Percentiles rank a stretch among this genome's conserved stretches.
Conservation (phyloP, 805 yeast genomes). For the Suhomyces emberorum region DNA sequence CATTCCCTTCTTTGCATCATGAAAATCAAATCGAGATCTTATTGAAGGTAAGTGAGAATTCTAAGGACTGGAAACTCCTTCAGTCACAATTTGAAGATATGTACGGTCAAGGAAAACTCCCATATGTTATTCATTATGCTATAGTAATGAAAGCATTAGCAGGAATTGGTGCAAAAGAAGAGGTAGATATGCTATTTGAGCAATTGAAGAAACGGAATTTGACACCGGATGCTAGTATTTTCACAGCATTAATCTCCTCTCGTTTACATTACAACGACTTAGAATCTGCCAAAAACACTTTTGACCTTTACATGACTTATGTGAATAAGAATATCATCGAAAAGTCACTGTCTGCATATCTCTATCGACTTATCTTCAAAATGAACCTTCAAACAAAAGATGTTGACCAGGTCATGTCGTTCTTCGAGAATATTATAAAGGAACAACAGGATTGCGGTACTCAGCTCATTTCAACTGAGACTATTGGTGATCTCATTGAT, state of each 20-base stretch:
- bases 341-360: constrained; percentile 16
- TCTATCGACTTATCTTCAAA: constrained; percentile 29
- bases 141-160: constrained; percentile 63
- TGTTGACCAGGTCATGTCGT: constrained; percentile 23
- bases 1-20: constrained; percentile 39
- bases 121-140: constrained; percentile 53
- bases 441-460: constrained; percentile 13
- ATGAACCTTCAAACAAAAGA: constrained; percentile 24
- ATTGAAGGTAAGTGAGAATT: constrained; percentile 43
- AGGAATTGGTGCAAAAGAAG: constrained; percentile 42
- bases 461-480: constrained; percentile 15
- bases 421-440: constrained; percentile 21
- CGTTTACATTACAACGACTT: constrained; percentile 35
- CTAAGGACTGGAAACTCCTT: constrained; percentile 51
- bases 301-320: constrained; percentile 20
- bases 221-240: constrained; percentile 43
- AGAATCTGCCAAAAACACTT: constrained; percentile 30
- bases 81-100: constrained; percentile 55
- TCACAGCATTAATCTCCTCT: constrained; percentile 45
- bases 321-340: constrained; percentile 14
- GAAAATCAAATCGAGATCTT: constrained; percentile 49
- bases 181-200: constrained; percentile 49
- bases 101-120: constrained; percentile 52
- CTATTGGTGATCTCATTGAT: constrained; percentile 17
- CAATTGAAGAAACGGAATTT: constrained; percentile 45